Evolutionary conservation across 495 filamentous ascomycete genomes (phyloP).

Genomic region (Cercophora samala): DNA sequence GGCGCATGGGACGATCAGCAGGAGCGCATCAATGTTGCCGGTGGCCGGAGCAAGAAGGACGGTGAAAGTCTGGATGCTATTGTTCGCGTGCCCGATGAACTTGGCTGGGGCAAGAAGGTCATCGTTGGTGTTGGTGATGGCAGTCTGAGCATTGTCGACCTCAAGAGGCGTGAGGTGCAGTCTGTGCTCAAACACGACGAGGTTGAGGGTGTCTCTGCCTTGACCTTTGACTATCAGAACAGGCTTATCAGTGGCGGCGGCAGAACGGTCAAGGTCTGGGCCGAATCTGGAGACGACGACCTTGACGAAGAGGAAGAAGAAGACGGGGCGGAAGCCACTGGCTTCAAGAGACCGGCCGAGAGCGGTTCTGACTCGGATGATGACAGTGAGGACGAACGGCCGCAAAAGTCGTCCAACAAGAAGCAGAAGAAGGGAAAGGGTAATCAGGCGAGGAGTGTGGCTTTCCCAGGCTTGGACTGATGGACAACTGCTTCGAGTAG

Average conservation of each 20-base stretch:
- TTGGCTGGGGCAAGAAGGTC: slow-evolving; percentile 64
- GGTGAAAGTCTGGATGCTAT: slow-evolving; percentile 70
- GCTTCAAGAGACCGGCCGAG: slow-evolving; percentile 42
- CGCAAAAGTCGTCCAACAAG: slow-evolving; percentile 39
- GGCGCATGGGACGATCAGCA: slow-evolving; percentile 94
- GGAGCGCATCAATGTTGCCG: slow-evolving; percentile 72
- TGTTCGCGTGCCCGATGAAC: slow-evolving; percentile 59
- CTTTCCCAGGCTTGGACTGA: slow-evolving; percentile 35
- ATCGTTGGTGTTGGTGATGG: slow-evolving; percentile 78
- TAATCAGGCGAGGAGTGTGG: slow-evolving; percentile 17
- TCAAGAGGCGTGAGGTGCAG: slow-evolving; percentile 41
- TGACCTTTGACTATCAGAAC: slow-evolving; percentile 79
- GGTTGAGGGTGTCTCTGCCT: slow-evolving; percentile 70
- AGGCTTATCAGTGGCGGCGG: slow-evolving; percentile 86
- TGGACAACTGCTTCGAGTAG: not conserved
- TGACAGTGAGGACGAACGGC: slow-evolving; percentile 45
- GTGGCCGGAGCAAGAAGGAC: slow-evolving; percentile 55
- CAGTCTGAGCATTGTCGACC: slow-evolving; percentile 44
- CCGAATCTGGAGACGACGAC: slow-evolving; percentile 37
- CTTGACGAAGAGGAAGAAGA: slow-evolving; percentile 44
- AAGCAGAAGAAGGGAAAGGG: slow-evolving; percentile 48
- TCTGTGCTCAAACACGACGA: slow-evolving; percentile 69
- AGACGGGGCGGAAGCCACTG: slow-evolving; percentile 47
- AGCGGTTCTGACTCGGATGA: slow-evolving; percentile 40
- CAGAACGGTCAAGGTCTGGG: slow-evolving; percentile 80